Evolutionary conservation across 208 protist genomes (phyloP), one percentile per base, ranked within the genome.

Genomic region (Leishmania tarentolae): DNA sequence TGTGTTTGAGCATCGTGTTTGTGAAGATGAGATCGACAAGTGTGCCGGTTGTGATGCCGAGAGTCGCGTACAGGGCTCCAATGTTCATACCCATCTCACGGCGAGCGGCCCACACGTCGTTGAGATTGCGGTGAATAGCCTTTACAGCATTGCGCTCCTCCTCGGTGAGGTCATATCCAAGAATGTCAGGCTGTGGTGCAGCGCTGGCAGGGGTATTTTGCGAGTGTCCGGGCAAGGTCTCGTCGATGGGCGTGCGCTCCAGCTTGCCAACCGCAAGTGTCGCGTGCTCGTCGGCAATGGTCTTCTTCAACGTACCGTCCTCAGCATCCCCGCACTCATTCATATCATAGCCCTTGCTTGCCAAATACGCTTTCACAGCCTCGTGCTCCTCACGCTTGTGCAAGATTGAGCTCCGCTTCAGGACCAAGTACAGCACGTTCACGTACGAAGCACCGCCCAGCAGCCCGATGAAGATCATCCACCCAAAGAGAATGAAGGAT

Each of bases 401-500:
- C 83, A 90, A 83, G 11, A 59, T 31, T 21, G 79, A 44, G 40
- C 86, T 84, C 7, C 83, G 82, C 59, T 87, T 80, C 19, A 98
- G 81, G 56, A 98, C 92, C 31, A 97, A 83, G 79, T 95, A 98
- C 65, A 98, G 98, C 28, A 93, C 86, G 82, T 98, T 98, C 19
- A 98, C 96, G 83, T 98, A 98, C 13, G 91, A 96, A 9, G 93
- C 92, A 50, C 96, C 96, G 57, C 96, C 95, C 31, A 98, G 74
- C 15, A 98, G 82, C 35, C 96, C 96, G 46, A 97, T 92, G 69
- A 94, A 97, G n/a, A 98, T 37, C 95, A 98, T 98, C 86, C 91
- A 93, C 31, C 76, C 85, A 73, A 98, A 98, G 17, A 95, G 84
- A 5, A 93, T 35, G 78, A 94, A 97, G 53, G 91, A 85, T 47